phyloP scores from a whole-genome alignment of 2,329 filamentous ascomycete species.

The Hypomyces perniciosus region DNA sequence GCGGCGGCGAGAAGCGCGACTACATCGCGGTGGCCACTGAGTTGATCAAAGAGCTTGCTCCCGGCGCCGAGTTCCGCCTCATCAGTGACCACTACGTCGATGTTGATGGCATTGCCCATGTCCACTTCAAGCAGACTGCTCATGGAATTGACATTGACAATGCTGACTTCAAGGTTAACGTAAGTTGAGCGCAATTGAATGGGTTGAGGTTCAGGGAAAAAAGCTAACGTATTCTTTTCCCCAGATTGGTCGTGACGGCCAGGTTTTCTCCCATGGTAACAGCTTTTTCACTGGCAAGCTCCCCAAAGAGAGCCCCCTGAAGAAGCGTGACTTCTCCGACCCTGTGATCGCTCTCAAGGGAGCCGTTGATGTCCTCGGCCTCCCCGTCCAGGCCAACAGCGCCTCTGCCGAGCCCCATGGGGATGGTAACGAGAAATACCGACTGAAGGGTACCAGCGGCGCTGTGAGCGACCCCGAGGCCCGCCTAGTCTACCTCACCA shows the following conservation, averaged over 20 bases:
- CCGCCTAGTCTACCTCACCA: conserved; percentile 49
- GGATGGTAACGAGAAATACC: conserved; percentile 25
- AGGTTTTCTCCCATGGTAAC: conserved; percentile 53
- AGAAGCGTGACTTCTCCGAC: conserved; percentile 36
- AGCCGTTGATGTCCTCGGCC: conserved; percentile 28
- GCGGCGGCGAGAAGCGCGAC: conserved; percentile 20
- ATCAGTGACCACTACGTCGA: conserved; percentile 48
- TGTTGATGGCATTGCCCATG: conserved; percentile 49
- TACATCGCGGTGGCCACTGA: conserved; percentile 40
- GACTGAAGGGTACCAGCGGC: conserved; percentile 43
- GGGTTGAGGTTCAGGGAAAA: no score
- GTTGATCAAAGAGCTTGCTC: conserved; percentile 34
- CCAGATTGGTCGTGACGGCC: conserved; percentile 46
- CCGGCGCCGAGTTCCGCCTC: conserved; percentile 41
- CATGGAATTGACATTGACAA: conserved; percentile 56
- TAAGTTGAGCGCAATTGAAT: conserved; percentile 26
- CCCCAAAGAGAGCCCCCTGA: conserved; percentile 31
- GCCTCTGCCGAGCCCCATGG: conserved; percentile 22
- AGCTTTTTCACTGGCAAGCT: conserved; percentile 38
- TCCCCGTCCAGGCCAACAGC: conserved; percentile 24
- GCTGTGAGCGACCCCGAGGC: conserved; percentile 48
- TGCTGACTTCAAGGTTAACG: conserved; percentile 55
- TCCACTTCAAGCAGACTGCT: conserved; percentile 54
- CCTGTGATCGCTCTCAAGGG: conserved; percentile 40
- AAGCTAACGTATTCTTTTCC: not conserved